Evolutionary conservation across 1,139 yeast species (phyloP).

Genomic region (Kazachstania sp.): DNA sequence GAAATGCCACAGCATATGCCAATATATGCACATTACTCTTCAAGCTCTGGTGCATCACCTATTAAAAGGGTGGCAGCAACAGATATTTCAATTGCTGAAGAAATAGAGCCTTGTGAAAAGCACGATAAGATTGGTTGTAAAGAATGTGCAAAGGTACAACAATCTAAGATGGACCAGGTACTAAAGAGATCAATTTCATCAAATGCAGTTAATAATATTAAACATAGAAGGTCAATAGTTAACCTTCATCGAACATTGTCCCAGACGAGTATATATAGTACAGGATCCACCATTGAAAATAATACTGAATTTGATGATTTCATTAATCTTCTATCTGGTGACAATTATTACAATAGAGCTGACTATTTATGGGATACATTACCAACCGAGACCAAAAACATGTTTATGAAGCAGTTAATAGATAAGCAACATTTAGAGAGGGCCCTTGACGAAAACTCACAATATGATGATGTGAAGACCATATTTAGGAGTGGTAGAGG

Average conservation of each 20-base stretch:
- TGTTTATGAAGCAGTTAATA: slow-evolving; percentile 6
- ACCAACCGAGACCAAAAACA: slow-evolving; percentile 8
- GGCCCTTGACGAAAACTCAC: background rate
- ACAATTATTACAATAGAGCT: slow-evolving; percentile 1
- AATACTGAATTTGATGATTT: slow-evolving; percentile 6
- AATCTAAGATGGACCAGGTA: slow-evolving; percentile 3
- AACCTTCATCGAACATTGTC: slow-evolving; percentile 15
- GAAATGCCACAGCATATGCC: background rate
- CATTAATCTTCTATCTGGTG: slow-evolving; percentile 2
- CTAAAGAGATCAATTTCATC: slow-evolving; percentile 12
- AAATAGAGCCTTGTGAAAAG: slow-evolving; percentile 12
- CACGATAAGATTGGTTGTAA: slow-evolving; percentile 8
- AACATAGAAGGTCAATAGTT: slow-evolving; percentile 5
- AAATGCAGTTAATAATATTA: slow-evolving; percentile 9
- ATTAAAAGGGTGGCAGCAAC: slow-evolving; percentile 4
- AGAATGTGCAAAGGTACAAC: slow-evolving; percentile 1
- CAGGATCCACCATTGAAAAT: slow-evolving; percentile 5
- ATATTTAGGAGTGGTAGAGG: background rate
- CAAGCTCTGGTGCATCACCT: background rate
- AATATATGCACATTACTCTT: slow-evolving; percentile 2
- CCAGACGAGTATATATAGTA: slow-evolving; percentile 13
- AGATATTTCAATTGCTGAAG: slow-evolving; percentile 8
- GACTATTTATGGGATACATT: slow-evolving; percentile 9
- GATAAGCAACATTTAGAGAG: background rate
- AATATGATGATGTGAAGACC: background rate